Evolutionary conservation across 129 eudicot species (phyloP).

Genomic region (Lactuca saligna): DNA sequence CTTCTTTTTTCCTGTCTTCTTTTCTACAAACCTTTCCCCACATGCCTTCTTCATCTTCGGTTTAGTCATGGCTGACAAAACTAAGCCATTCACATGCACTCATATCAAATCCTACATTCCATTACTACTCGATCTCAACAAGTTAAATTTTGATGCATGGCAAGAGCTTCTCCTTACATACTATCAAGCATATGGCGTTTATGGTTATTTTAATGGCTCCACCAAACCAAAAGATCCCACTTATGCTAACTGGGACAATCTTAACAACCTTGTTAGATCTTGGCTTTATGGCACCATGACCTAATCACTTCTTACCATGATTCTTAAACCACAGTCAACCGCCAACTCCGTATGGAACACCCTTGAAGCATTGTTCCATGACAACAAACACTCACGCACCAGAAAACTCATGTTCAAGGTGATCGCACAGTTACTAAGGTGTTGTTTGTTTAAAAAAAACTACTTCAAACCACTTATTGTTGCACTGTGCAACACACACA

Average conservation of each 20-base stretch:
- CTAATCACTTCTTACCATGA: no score
- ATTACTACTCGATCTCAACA: not conserved
- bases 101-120: not conserved
- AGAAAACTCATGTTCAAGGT: not conserved
- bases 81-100: no score
- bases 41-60: no score
- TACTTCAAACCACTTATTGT: no score
- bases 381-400: not conserved
- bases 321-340: no score
- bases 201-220: not conserved
- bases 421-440: not conserved
- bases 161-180: not conserved
- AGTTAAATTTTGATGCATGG: not conserved
- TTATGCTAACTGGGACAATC: not conserved
- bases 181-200: not conserved
- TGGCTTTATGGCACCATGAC: not conserved
- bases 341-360: no score
- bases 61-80: no score
- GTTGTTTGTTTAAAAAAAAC: no score
- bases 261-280: no score
- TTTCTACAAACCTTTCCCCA: no score
- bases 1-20: accelerated
- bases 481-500: no score
- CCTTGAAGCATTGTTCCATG: no score
- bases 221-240: not conserved